Percentiles rank a stretch among this genome's conserved stretches.
These are phyloP conservation scores for Chloroidium sp. DNA, from an alignment of 163 green algal species.

Conservation along the genomic window DNA sequence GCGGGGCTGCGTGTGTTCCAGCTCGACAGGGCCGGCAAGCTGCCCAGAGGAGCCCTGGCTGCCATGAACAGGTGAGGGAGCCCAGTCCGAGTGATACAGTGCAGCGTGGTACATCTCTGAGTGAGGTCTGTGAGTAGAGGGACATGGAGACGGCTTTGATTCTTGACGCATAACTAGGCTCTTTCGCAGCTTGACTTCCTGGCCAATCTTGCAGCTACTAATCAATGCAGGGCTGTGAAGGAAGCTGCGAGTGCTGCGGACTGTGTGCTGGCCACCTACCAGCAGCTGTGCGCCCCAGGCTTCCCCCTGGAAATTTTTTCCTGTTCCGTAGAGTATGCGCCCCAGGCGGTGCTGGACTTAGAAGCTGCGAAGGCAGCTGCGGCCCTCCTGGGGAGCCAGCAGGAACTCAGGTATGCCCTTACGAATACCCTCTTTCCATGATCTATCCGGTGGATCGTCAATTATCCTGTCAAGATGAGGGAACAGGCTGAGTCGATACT, in stretches of 20 bases:
- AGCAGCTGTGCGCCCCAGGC: constrained; percentile 1
- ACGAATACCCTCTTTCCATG: background rate
- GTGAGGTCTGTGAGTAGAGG: no score
- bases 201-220: no score
- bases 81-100: no score
- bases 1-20: constrained; percentile 28
- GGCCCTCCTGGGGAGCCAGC: background rate
- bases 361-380: background rate
- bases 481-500: background rate
- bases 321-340: background rate
- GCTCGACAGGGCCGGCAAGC: constrained; percentile 21
- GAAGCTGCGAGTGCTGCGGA: constrained; percentile 8
- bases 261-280: constrained; percentile 25
- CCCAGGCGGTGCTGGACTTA: background rate
- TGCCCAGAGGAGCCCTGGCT: background rate
- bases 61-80: constrained; percentile 1
- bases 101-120: no score
- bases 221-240: constrained; percentile 7
- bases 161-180: no score
- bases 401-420: background rate
- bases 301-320: constrained; percentile 19
- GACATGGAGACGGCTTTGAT: no score
- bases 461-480: background rate
- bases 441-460: background rate
- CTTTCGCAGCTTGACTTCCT: no score